Percentiles rank a stretch among this genome's conserved stretches.
These are phyloP conservation scores for Fagopyrum homotropicum DNA, from an alignment of 148 eudicot species.

Conservation along the genomic window DNA sequence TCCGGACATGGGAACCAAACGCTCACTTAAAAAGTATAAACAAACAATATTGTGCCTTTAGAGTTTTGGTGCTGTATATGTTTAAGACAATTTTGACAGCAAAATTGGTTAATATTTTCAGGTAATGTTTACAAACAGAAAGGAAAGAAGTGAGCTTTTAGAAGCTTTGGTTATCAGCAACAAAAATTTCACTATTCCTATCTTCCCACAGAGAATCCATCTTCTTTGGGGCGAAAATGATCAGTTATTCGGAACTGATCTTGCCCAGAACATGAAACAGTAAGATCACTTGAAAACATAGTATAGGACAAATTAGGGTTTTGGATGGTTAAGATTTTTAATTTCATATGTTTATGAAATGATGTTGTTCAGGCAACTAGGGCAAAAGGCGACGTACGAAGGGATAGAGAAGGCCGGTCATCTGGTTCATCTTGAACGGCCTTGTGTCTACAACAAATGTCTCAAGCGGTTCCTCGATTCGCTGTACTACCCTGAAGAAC, in stretches of 20 bases:
- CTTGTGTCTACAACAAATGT: constrained; percentile 59
- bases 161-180: constrained; percentile 71
- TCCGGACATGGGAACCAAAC: too few species aligned
- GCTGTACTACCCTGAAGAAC: constrained; percentile 22
- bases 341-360: background rate
- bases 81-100: background rate
- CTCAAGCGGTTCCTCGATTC: constrained; percentile 71
- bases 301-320: background rate
- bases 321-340: background rate
- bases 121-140: constrained; percentile 92
- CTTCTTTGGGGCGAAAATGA: constrained; percentile 94
- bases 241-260: constrained; percentile 71
- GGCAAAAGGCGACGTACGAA: constrained; percentile 52
- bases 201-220: constrained; percentile 69
- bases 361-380: constrained; percentile 53
- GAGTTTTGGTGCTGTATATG: too few species aligned
- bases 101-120: constrained; percentile 14
- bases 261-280: constrained; percentile 82
- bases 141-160: constrained; percentile 84
- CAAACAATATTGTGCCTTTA: too few species aligned
- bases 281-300: constrained; percentile 24
- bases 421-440: constrained; percentile 74
- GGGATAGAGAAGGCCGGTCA: constrained; percentile 80
- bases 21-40: too few species aligned
- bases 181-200: constrained; percentile 52